A percentile compares a stretch with the other conserved stretches of the same genome.
Evolutionary conservation across 305 asterid species (phyloP).

Genomic region (Salvia sclarea): DNA sequence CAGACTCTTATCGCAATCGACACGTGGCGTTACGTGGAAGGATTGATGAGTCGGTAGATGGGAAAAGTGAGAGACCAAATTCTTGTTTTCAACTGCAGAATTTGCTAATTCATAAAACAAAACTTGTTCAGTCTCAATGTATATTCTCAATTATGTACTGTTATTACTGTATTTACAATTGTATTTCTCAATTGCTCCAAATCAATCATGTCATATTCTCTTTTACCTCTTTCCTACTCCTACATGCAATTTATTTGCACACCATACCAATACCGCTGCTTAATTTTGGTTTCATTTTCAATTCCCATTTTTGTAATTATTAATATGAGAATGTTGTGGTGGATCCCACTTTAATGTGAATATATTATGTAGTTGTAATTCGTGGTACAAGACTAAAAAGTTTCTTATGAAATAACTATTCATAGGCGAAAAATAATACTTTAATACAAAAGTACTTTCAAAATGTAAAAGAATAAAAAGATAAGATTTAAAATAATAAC

Average conservation of each 20-base stretch:
- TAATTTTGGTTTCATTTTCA: background rate
- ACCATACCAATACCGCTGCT: no score
- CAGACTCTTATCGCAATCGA: constrained; percentile 36
- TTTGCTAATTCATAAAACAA: background rate
- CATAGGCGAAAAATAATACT: background rate
- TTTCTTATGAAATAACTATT: background rate
- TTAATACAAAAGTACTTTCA: no score
- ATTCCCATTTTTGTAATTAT: background rate
- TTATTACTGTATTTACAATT: background rate
- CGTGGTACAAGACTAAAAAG: background rate
- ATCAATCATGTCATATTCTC: background rate
- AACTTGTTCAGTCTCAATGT: background rate
- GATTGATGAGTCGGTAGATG: constrained; percentile 21
- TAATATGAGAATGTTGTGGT: no score
- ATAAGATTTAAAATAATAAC: no score
- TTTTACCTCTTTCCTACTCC: background rate
- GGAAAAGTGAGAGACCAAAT: background rate
- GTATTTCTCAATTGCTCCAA: background rate
- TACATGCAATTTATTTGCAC: no score
- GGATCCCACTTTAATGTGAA: background rate
- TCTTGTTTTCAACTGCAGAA: constrained; percentile 21
- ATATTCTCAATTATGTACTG: constrained; percentile 2
- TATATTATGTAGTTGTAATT: background rate
- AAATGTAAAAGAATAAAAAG: no score
- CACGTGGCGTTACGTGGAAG: constrained; percentile 38